Evolutionary conservation across 495 filamentous ascomycete genomes (phyloP).

Genomic region (Tuber calosporum): DNA sequence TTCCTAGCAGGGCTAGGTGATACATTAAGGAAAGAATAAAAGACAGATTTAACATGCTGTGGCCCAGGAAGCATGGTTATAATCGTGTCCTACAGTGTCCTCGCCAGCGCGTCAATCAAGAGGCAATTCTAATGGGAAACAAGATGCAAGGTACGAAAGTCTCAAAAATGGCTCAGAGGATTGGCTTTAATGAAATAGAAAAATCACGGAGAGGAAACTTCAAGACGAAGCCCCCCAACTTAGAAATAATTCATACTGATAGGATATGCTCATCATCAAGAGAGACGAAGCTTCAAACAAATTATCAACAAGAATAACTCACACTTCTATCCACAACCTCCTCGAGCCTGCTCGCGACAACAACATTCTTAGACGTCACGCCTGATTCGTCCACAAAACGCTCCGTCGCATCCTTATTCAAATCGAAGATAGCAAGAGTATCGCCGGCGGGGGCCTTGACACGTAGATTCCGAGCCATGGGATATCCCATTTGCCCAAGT

Average conservation of each 20-base stretch:
- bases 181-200: slow-evolving; percentile 52
- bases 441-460: slow-evolving; percentile 65
- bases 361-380: slow-evolving; percentile 45
- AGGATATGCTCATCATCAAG: slow-evolving; percentile 48
- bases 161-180: slow-evolving; percentile 52
- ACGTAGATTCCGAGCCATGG: slow-evolving; percentile 83
- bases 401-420: slow-evolving; percentile 56
- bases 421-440: slow-evolving; percentile 63
- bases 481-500: slow-evolving; percentile 79
- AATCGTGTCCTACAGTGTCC: slow-evolving; percentile 55
- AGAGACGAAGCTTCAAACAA: slow-evolving; percentile 8
- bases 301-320: slow-evolving; percentile 44
- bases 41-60: slow-evolving; percentile 68
- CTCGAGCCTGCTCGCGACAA: slow-evolving; percentile 52
- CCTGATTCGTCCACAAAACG: slow-evolving; percentile 56
- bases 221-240: slow-evolving; percentile 45
- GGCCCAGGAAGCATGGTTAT: slow-evolving; percentile 78
- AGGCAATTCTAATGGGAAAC: background rate
- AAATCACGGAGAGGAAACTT: slow-evolving; percentile 51
- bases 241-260: slow-evolving; percentile 41
- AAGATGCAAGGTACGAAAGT: background rate
- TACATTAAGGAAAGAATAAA: slow-evolving; percentile 54
- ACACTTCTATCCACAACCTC: slow-evolving; percentile 68
- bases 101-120: background rate
- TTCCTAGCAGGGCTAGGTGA: slow-evolving; percentile 44